These are phyloP conservation scores for Fraxinus quadrangulata DNA, from an alignment of 257 asterid species.

Conservation along the genomic window DNA sequence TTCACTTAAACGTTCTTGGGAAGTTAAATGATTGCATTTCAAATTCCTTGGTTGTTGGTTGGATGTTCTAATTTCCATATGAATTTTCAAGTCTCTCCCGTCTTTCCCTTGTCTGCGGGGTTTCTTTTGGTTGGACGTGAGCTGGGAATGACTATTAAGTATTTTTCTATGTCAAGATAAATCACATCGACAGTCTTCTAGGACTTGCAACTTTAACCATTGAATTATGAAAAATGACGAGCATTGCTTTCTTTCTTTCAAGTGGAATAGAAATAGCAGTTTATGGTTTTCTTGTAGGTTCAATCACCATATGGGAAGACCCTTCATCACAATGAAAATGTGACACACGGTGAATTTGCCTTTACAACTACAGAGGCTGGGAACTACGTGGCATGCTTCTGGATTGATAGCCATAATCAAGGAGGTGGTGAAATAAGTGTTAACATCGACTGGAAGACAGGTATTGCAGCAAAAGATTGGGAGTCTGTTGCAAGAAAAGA, in stretches of 20 bases:
- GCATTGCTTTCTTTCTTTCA: neutral
- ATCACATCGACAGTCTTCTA: neutral
- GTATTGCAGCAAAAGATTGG: slow-evolving; percentile 66
- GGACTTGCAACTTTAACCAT: neutral
- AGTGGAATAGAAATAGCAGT: slow-evolving; percentile 5
- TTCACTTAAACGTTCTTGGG: neutral
- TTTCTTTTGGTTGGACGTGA: neutral
- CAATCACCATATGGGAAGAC: slow-evolving; percentile 55
- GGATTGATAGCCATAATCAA: slow-evolving; percentile 35
- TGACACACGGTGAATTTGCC: slow-evolving; percentile 51
- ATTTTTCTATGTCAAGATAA: neutral
- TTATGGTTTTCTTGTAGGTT: slow-evolving; percentile 39
- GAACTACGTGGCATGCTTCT: slow-evolving; percentile 54
- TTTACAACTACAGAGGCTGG: slow-evolving; percentile 58
- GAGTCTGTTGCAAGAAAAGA: slow-evolving; percentile 56
- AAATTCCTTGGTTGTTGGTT: neutral
- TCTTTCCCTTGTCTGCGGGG: neutral
- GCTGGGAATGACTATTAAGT: neutral
- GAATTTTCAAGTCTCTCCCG: neutral
- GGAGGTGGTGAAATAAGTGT: slow-evolving; percentile 40
- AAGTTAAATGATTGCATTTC: too few species aligned
- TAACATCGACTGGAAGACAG: slow-evolving; percentile 54
- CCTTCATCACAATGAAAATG: slow-evolving; percentile 45
- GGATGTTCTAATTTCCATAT: neutral
- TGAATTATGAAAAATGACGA: neutral